These are phyloP conservation scores for Xylaria sp. DNA, from an alignment of 2,329 filamentous ascomycete genomes.

Conservation along the genomic window DNA sequence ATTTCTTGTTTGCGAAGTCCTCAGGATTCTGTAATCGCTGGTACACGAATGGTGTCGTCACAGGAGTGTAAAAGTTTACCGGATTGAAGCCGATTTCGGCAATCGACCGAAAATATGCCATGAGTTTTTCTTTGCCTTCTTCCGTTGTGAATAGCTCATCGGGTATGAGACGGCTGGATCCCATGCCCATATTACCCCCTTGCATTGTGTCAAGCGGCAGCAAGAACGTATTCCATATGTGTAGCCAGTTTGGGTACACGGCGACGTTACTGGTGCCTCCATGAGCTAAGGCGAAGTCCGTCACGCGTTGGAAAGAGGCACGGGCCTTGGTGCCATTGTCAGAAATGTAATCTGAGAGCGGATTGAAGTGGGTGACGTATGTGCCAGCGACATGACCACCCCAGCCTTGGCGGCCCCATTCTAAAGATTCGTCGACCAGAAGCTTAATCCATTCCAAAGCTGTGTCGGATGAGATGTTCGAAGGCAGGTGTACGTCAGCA, in stretches of 20 bases:
- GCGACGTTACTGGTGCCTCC: conserved; percentile 36
- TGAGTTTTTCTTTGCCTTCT: conserved; percentile 33
- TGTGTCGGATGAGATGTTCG: conserved; percentile 34
- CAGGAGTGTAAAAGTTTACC: conserved; percentile 35
- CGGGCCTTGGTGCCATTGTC: conserved; percentile 34
- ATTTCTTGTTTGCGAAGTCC: conserved; percentile 8
- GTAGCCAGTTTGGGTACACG: conserved; percentile 33
- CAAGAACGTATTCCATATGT: conserved; percentile 36
- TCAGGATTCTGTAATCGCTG: conserved; percentile 20
- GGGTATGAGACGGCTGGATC: conserved; percentile 35
- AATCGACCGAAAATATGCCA: conserved; percentile 34
- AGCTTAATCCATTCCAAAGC: conserved; percentile 37
- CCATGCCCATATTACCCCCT: conserved; percentile 27
- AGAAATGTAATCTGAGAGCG: conserved; percentile 30
- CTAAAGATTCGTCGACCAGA: conserved; percentile 35
- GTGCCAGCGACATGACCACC: conserved; percentile 39
- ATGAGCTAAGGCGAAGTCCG: conserved; percentile 35
- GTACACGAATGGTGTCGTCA: conserved; percentile 35
- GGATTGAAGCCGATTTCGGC: conserved; percentile 36
- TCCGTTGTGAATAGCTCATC: conserved; percentile 33
- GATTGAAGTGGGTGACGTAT: conserved; percentile 38
- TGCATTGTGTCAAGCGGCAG: conserved; percentile 31
- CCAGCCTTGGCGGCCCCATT: conserved; percentile 38
- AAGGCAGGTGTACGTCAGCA: conserved; percentile 37
- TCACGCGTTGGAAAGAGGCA: conserved; percentile 31